Evolutionary conservation across 768 basidiomycete genomes (phyloP).

Genomic region (Leccinum fibrillosum): DNA sequence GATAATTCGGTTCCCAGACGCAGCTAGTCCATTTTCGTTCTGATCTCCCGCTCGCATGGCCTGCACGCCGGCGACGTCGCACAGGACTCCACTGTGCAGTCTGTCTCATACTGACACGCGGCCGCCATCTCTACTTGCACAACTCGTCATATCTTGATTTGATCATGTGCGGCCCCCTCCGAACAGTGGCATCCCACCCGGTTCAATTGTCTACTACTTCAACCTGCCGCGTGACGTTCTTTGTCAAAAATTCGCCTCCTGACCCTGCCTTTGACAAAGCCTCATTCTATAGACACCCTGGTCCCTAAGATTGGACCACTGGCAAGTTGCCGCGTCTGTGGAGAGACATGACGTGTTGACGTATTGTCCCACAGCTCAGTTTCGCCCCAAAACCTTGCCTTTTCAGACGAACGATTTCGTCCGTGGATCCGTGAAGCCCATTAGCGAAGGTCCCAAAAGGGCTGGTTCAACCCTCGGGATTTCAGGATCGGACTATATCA

Average conservation of each 20-base stretch:
- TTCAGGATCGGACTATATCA: constrained; percentile 15
- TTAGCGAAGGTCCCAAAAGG: constrained; percentile 12
- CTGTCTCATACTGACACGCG: constrained; percentile 22
- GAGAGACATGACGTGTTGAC: constrained; percentile 25
- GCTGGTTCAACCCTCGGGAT: constrained; percentile 2
- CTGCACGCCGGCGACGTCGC: constrained; percentile 17
- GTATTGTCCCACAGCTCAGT: constrained; percentile 12
- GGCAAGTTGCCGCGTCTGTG: constrained; percentile 17
- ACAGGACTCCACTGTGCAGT: neutral
- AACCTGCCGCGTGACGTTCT: constrained; percentile 20
- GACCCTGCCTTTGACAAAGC: constrained; percentile 16
- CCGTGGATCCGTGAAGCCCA: constrained; percentile 12
- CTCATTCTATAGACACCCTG: neutral
- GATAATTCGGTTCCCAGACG: constrained; percentile 1
- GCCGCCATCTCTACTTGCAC: neutral
- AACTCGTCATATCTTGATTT: constrained; percentile 3
- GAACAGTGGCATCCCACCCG: neutral
- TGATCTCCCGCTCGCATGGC: constrained; percentile 17
- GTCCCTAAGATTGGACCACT: constrained; percentile 4
- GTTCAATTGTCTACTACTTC: constrained; percentile 12
- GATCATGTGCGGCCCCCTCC: constrained; percentile 4
- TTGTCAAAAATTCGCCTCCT: neutral
- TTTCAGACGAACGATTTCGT: constrained; percentile 2
- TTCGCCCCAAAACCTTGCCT: constrained; percentile 10
- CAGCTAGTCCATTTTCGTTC: constrained; percentile 11